Conservation (phyloP, 164 flowering plant genomes). For the Aristolochia californica region DNA sequence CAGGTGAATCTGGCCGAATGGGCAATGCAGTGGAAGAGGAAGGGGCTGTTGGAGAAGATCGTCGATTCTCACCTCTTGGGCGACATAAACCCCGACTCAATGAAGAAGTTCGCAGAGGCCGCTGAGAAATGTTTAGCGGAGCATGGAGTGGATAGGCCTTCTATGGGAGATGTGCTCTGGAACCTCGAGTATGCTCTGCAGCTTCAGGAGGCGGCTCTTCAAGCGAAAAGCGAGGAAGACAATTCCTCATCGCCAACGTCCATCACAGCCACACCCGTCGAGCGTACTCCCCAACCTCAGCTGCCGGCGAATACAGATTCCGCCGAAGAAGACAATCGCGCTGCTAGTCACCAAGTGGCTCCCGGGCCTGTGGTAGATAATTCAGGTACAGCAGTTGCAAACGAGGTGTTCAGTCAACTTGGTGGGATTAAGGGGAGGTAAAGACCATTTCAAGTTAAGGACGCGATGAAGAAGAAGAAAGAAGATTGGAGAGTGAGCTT, state of each 20-base stretch:
- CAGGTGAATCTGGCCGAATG: conserved; percentile 87
- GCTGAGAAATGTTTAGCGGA: conserved; percentile 87
- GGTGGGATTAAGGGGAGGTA: not conserved
- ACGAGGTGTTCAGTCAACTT: conserved; percentile 3
- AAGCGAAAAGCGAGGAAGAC: not conserved
- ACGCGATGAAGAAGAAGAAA: no score
- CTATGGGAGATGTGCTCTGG: conserved; percentile 94
- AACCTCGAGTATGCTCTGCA: conserved; percentile 75
- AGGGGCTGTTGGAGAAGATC: conserved; percentile 46
- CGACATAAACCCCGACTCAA: conserved; percentile 30
- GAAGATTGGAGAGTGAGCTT: no score
- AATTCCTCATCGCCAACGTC: not conserved
- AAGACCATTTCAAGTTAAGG: not conserved
- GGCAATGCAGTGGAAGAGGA: conserved; percentile 62
- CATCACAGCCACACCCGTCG: not conserved
- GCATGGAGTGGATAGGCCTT: conserved; percentile 75
- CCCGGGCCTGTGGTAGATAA: not conserved
- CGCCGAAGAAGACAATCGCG: not conserved
- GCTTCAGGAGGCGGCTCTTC: conserved; percentile 54
- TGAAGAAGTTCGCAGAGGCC: conserved; percentile 63
- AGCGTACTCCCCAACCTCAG: not conserved
- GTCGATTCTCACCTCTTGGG: conserved; percentile 44
- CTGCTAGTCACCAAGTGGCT: not conserved
- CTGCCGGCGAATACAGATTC: not conserved
- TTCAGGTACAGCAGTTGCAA: conserved; percentile 1